Evolutionary conservation across 768 basidiomycete genomes (phyloP).

Genomic region (Asterophora lycoperdoides): DNA sequence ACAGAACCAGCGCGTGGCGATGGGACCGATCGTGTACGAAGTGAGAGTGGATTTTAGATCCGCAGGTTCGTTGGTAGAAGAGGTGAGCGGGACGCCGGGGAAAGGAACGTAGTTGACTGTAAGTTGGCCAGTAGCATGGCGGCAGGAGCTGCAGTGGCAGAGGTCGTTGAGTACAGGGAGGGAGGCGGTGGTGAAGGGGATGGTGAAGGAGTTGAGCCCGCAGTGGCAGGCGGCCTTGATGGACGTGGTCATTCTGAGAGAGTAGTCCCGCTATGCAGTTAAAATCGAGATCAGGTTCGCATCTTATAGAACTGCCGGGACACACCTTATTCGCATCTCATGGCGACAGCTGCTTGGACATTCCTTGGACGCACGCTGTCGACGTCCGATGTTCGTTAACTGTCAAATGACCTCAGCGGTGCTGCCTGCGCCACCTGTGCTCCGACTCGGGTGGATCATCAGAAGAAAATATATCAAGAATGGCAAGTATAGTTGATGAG

Average conservation of each 20-base stretch:
- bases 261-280: background rate
- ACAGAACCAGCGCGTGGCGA: conserved; percentile 17
- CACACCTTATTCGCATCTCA: no score
- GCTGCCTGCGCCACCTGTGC: no score
- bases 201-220: conserved; percentile 17
- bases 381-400: no score
- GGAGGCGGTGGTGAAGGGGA: conserved; percentile 17
- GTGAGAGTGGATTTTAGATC: conserved; percentile 13
- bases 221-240: conserved; percentile 27
- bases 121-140: conserved; percentile 26
- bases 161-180: conserved; percentile 19
- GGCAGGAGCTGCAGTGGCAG: conserved; percentile 28
- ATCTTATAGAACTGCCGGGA: no score
- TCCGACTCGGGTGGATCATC: no score
- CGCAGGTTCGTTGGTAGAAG: conserved; percentile 6
- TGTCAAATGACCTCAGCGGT: no score
- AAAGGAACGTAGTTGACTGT: conserved; percentile 15
- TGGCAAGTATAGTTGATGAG: no score
- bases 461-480: no score
- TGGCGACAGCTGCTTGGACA: no score
- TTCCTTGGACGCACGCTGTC: no score
- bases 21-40: conserved; percentile 10
- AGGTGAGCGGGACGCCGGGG: conserved; percentile 10
- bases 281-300: background rate
- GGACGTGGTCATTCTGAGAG: conserved; percentile 14